Evolutionary conservation across 768 basidiomycete species (phyloP).

Genomic region (Tylopilus cervinicoccineus): DNA sequence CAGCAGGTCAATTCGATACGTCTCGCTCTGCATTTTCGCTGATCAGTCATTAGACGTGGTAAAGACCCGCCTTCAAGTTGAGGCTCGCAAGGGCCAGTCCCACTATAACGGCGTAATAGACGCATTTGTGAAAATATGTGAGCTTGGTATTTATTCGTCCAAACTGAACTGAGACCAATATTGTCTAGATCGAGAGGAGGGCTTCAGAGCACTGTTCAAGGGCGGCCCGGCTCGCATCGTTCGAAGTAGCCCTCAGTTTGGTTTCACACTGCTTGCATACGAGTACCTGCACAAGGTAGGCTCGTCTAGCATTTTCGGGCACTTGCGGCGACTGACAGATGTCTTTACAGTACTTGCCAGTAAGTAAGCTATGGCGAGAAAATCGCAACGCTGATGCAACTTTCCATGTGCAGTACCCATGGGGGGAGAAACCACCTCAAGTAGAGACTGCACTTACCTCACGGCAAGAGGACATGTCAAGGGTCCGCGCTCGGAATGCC

Average conservation of each 20-base stretch:
- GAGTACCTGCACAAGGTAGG: conserved; percentile 66
- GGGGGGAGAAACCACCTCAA: conserved; percentile 61
- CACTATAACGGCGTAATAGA: conserved; percentile 87
- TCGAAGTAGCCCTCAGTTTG: conserved; percentile 91
- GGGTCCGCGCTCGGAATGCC: conserved; percentile 90
- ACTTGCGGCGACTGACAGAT: neutral
- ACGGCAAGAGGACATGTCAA: conserved; percentile 77
- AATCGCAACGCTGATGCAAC: conserved; percentile 1
- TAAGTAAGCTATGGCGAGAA: conserved; percentile 14
- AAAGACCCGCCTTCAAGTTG: conserved; percentile 94
- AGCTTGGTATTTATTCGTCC: conserved; percentile 29
- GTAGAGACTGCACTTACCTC: conserved; percentile 69
- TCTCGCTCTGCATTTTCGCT: conserved; percentile 10
- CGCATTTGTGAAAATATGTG: conserved; percentile 88
- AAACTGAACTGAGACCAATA: conserved; percentile 6
- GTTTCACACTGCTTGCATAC: conserved; percentile 84
- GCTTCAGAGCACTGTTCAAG: conserved; percentile 86
- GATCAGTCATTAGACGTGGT: conserved; percentile 70
- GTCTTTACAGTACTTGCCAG: conserved; percentile 29
- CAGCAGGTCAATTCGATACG: conserved; percentile 57
- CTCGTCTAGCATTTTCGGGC: conserved; percentile 9
- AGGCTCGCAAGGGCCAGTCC: conserved; percentile 87
- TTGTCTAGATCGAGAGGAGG: conserved; percentile 75
- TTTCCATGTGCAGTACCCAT: conserved; percentile 63
- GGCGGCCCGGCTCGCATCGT: conserved; percentile 86